Evolutionary conservation across 2,329 filamentous ascomycete genomes (phyloP).

Genomic region (Trichoderma koningiopsis): DNA sequence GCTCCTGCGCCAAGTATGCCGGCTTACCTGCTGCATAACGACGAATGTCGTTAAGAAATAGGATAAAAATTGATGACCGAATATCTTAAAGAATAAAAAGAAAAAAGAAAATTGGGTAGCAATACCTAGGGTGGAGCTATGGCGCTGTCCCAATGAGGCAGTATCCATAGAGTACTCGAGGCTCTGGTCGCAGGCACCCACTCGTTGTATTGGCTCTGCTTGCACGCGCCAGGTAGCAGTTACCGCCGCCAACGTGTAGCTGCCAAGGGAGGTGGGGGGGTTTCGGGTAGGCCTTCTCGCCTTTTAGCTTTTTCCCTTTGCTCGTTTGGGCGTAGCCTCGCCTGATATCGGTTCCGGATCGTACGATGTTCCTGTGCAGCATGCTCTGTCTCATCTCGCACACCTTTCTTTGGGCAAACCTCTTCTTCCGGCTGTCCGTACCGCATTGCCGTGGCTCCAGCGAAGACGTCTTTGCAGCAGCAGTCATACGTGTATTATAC

Average conservation of each 20-base stretch:
- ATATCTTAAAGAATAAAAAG: not conserved
- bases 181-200: not conserved
- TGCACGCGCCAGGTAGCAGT: not conserved
- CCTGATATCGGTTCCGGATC: conserved; percentile 37
- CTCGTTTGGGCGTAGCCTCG: conserved; percentile 32
- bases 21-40: not conserved
- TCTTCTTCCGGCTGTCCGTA: conserved; percentile 18
- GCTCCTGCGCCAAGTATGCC: not conserved
- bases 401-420: not conserved
- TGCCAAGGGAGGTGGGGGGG: conserved; percentile 13
- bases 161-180: not conserved
- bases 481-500: not conserved
- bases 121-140: not conserved
- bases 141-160: too few species aligned
- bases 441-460: conserved; percentile 6
- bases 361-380: conserved; percentile 37
- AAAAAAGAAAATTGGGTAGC: not conserved
- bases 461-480: not conserved
- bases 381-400: conserved; percentile 21
- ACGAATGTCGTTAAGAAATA: not conserved
- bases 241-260: not conserved
- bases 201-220: not conserved
- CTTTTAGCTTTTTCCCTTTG: conserved; percentile 28
- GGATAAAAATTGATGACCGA: not conserved
- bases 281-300: conserved; percentile 1